These are phyloP conservation scores for Luvunga scandens DNA, from an alignment of 345 rosid species.

Conservation along the genomic window DNA sequence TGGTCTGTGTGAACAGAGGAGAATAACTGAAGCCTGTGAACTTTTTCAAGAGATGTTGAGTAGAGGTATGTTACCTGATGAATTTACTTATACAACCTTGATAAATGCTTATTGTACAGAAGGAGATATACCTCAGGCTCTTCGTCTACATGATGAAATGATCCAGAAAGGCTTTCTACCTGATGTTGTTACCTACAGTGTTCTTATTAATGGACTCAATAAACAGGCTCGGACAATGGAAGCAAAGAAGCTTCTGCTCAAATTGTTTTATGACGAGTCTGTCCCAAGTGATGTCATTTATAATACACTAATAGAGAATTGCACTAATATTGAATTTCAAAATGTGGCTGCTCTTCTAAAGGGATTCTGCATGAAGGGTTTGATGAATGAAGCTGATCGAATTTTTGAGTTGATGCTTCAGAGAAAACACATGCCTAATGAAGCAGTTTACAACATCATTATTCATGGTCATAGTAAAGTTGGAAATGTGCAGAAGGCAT, in stretches of 20 bases:
- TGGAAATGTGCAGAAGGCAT: constrained; percentile 58
- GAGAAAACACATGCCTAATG: constrained; percentile 57
- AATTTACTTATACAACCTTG: constrained; percentile 67
- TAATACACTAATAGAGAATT: constrained; percentile 65
- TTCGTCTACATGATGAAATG: constrained; percentile 77
- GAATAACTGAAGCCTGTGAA: constrained; percentile 67
- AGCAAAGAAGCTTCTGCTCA: constrained; percentile 80
- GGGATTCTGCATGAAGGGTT: constrained; percentile 91
- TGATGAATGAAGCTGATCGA: constrained; percentile 81
- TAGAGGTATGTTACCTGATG: constrained; percentile 56
- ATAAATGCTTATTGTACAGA: constrained; percentile 72
- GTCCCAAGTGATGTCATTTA: constrained; percentile 68
- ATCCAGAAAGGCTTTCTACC: constrained; percentile 68
- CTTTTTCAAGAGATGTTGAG: constrained; percentile 70
- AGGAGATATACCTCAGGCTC: constrained; percentile 56
- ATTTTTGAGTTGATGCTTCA: constrained; percentile 68
- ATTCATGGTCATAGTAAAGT: constrained; percentile 82
- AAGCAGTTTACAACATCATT: constrained; percentile 66
- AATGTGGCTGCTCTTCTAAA: constrained; percentile 67
- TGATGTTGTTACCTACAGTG: constrained; percentile 84
- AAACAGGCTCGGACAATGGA: constrained; percentile 80
- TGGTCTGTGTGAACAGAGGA: constrained; percentile 68
- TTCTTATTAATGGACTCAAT: constrained; percentile 83
- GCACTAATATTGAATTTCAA: constrained; percentile 57
- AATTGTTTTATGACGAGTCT: constrained; percentile 68